Conservation (phyloP, 2,329 filamentous ascomycete species). For the Claviceps spartinae region DNA sequence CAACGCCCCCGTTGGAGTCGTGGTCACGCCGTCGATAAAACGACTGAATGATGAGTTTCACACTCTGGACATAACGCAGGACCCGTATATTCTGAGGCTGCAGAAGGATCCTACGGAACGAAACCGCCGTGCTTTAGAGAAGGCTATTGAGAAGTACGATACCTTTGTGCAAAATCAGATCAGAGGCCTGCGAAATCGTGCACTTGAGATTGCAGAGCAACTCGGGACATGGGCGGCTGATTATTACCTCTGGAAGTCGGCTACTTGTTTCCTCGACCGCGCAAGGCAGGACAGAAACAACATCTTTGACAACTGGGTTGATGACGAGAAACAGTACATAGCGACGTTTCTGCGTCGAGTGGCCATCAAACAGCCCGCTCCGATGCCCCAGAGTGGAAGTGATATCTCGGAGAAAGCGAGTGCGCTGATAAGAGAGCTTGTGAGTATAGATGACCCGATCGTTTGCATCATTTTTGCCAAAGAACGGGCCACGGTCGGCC, state of each 20-base stretch:
- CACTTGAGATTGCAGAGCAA: conserved; percentile 36
- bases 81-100: conserved; percentile 45
- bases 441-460: conserved; percentile 25
- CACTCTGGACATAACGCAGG: conserved; percentile 40
- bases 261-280: conserved; percentile 21
- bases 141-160: conserved; percentile 27
- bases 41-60: conserved; percentile 28
- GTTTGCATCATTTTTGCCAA: conserved; percentile 56
- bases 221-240: conserved; percentile 59
- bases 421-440: conserved; percentile 38
- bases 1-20: conserved; percentile 2
- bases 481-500: conserved; percentile 45
- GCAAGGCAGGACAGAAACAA: conserved; percentile 7
- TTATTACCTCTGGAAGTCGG: conserved; percentile 43
- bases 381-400: conserved; percentile 5
- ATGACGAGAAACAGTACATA: conserved; percentile 43
- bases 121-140: conserved; percentile 24
- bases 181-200: conserved; percentile 36
- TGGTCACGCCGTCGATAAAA: conserved; percentile 24
- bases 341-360: conserved; percentile 29
- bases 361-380: conserved; percentile 4
- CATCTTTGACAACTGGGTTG: conserved; percentile 27
- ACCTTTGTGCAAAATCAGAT: conserved; percentile 44
- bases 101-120: conserved; percentile 25
- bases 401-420: conserved; percentile 44